phyloP scores from a whole-genome alignment of 768 basidiomycete species.

The Termitomyces sp. region DNA sequence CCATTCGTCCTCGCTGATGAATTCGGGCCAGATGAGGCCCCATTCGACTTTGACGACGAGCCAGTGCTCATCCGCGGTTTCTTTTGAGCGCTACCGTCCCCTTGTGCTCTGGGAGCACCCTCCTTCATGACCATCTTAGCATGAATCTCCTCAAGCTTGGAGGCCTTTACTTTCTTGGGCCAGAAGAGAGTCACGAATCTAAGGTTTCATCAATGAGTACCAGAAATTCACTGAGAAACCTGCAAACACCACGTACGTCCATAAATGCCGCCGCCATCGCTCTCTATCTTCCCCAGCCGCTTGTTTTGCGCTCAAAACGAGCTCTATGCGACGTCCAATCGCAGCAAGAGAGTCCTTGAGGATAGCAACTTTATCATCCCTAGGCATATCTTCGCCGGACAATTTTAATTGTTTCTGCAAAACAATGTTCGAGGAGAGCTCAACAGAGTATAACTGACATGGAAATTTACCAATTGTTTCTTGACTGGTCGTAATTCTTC shows the following conservation, averaged over 20 bases:
- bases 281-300: conserved; percentile 77
- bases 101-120: conserved; percentile 53
- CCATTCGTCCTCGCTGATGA: conserved; percentile 50
- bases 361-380: conserved; percentile 94
- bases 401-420: conserved; percentile 89
- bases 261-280: conserved; percentile 90
- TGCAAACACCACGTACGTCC: conserved; percentile 69
- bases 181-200: conserved; percentile 96
- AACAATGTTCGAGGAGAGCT: not conserved
- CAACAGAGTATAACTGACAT: not conserved
- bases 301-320: conserved; percentile 69
- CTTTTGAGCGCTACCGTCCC: conserved; percentile 45
- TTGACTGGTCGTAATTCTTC: conserved; percentile 95
- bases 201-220: not conserved
- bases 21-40: conserved; percentile 37
- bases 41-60: conserved; percentile 45
- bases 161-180: conserved; percentile 95
- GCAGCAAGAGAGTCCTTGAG: conserved; percentile 93
- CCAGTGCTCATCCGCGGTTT: conserved; percentile 51
- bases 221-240: not conserved
- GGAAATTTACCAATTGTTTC: conserved; percentile 72
- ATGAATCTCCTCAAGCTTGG: conserved; percentile 91
- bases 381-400: conserved; percentile 87
- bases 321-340: conserved; percentile 89
- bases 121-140: conserved; percentile 95